Conservation (phyloP, 2,329 filamentous ascomycete genomes). For the Nothopassalora personata region DNA sequence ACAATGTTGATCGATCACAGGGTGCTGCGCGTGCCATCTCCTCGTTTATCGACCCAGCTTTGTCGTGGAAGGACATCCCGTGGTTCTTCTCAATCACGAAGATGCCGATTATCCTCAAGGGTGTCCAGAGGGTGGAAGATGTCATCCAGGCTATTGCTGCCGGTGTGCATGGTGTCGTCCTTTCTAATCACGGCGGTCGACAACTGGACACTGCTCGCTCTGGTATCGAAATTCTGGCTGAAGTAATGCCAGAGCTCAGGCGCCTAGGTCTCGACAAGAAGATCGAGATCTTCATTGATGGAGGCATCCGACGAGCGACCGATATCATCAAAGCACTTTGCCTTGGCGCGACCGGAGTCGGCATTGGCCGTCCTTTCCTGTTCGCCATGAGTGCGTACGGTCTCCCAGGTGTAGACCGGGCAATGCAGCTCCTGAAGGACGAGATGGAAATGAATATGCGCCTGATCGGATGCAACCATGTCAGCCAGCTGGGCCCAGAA, state of each 20-base stretch:
- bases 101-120: slow-evolving; percentile 95
- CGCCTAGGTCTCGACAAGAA: slow-evolving; percentile 55
- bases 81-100: slow-evolving; percentile 78
- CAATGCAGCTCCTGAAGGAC: slow-evolving; percentile 69
- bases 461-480: slow-evolving; percentile 69
- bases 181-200: slow-evolving; percentile 92
- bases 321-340: slow-evolving; percentile 95
- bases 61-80: slow-evolving; percentile 80
- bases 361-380: slow-evolving; percentile 89
- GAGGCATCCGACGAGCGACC: slow-evolving; percentile 81
- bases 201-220: slow-evolving; percentile 90
- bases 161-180: slow-evolving; percentile 76
- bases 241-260: slow-evolving; percentile 72
- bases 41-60: slow-evolving; percentile 89
- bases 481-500: slow-evolving; percentile 74
- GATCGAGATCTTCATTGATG: slow-evolving; percentile 80
- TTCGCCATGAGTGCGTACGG: slow-evolving; percentile 96
- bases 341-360: slow-evolving; percentile 84
- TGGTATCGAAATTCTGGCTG: slow-evolving; percentile 81
- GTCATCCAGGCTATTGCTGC: slow-evolving; percentile 73
- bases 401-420: slow-evolving; percentile 76
- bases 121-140: slow-evolving; percentile 92
- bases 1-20: slow-evolving; percentile 76
- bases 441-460: slow-evolving; percentile 99
- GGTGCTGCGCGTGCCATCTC: slow-evolving; percentile 93